A percentile compares a stretch with the other conserved stretches of the same genome.
Evolutionary conservation across 306 rosid species (phyloP).

Genomic region (Trifolium subterraneum): DNA sequence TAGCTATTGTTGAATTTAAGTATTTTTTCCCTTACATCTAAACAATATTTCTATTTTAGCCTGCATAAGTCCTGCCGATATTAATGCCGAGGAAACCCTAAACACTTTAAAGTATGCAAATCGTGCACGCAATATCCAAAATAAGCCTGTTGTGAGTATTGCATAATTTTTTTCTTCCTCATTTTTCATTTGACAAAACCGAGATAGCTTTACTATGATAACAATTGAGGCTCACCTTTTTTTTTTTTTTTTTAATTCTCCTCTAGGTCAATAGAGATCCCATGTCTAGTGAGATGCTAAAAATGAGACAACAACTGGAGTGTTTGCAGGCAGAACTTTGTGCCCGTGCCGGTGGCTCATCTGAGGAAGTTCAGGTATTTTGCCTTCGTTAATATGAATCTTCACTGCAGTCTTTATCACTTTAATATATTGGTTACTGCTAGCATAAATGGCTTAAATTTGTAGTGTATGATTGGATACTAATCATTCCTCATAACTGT

Average conservation of each 20-base stretch:
- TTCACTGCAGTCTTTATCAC: conserved; percentile 28
- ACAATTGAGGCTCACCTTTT: conserved; percentile 20
- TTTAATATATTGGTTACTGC: conserved; percentile 22
- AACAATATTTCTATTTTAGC: conserved; percentile 60
- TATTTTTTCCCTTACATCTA: conserved; percentile 41
- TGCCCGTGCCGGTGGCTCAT: conserved; percentile 89
- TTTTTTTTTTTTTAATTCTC: conserved; percentile 5
- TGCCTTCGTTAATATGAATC: conserved; percentile 25
- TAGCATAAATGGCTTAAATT: conserved; percentile 32
- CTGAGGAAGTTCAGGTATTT: conserved; percentile 92
- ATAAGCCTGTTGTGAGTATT: conserved; percentile 94
- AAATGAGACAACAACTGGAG: conserved; percentile 98
- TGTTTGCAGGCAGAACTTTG: conserved; percentile 97
- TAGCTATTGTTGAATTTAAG: conserved; percentile 25
- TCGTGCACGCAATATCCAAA: conserved; percentile 97
- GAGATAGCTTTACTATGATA: conserved; percentile 40
- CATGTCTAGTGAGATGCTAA: conserved; percentile 94
- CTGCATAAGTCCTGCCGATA: conserved; percentile 99
- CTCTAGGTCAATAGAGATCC: conserved; percentile 95
- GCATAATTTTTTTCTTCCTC: conserved; percentile 4
- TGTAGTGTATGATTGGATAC: conserved; percentile 29
- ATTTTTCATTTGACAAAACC: conserved; percentile 22
- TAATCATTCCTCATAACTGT: conserved; percentile 24
- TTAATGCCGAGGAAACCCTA: conserved; percentile 98
- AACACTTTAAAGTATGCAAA: conserved; percentile 98